Conservation (phyloP, 2,329 filamentous ascomycete genomes). For the Orbilia quercus region DNA sequence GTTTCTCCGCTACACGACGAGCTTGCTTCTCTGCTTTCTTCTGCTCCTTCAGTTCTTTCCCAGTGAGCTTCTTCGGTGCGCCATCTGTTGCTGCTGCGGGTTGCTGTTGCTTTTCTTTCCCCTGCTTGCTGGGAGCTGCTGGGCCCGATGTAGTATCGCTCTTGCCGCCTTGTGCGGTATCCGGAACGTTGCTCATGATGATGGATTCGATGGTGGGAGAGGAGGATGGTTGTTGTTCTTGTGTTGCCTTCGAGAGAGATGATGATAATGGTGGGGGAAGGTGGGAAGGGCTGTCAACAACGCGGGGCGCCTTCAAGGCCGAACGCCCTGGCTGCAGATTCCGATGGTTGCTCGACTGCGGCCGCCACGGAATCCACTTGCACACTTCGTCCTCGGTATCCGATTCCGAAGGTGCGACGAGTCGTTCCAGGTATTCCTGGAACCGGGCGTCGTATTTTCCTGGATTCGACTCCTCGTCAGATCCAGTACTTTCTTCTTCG, state of each 20-base stretch:
- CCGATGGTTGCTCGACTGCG: neutral
- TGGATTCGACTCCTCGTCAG: neutral
- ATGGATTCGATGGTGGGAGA: neutral
- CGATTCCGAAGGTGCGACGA: neutral
- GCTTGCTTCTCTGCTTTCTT: conserved; percentile 93
- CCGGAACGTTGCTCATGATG: conserved; percentile 19
- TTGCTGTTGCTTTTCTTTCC: conserved; percentile 55
- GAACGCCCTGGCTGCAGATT: neutral
- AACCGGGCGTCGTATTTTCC: conserved; percentile 10
- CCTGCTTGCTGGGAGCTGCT: conserved; percentile 17
- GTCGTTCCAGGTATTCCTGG: conserved; percentile 1
- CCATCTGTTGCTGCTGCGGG: conserved; percentile 60
- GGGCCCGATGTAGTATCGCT: conserved; percentile 14
- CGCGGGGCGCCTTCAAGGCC: neutral
- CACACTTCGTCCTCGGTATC: conserved; percentile 2
- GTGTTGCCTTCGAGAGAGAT: no score
- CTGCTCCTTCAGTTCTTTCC: conserved; percentile 85
- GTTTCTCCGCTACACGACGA: conserved; percentile 77
- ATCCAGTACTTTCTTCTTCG: neutral
- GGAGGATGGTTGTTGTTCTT: no score
- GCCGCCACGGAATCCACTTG: neutral
- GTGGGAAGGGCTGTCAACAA: no score
- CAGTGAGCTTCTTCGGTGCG: conserved; percentile 70
- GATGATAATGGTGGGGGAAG: no score
- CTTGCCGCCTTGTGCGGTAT: conserved; percentile 3